Base-by-base conservation (phyloP, 1,139 yeast species). In the Taiozyma sp. region DNA sequence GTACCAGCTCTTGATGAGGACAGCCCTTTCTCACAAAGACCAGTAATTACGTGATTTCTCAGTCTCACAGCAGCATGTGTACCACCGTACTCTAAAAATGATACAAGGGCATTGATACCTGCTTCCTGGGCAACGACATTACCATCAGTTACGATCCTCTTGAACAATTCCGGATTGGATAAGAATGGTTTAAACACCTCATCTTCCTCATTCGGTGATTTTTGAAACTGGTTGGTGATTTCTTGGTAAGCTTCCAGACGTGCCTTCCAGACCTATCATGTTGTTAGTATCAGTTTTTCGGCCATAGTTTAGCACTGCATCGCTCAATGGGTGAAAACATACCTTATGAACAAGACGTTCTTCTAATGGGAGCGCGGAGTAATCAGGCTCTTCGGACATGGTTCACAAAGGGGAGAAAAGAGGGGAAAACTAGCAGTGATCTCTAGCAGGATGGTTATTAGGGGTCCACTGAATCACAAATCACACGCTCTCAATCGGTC, bases 111-210 rank as follows among this genome's bases (percentile, higher is more conserved):
- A 13, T 71, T 67, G 40, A 89, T 72, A 13, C 90, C 98, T 0
- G 86, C 71, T 63, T 93, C 98, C 60, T 90, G 96, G 0, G 99
- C 97, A 24, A 88, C 95, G 16, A 90, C 97, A 65, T 93, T 93
- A 43, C 85, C 68, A 65, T 93, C 99, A 8, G 79, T 74, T 11
- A 86, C 81, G 40, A 83, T 76, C 58, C 75, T 77, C 58, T 78
- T 82, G 58, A 82, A 69, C 13, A 74, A 50, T 14, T 80, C 85
- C 1, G 83, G 77, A 51, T 76, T 77, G 26, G 66, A 64, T 49
- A 76, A 57, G 62, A 79, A 83, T 3, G 71, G 70, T 19, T 68
- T 67, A 58, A 83, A 81, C 45, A 83, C 76, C 3, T 74, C 76
- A 55, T 80, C 88, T 14, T 74, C 66, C 51, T 80, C 85, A 53